Base-by-base conservation (phyloP, 768 basidiomycete genomes). In the Lactifluus echinatus region DNA sequence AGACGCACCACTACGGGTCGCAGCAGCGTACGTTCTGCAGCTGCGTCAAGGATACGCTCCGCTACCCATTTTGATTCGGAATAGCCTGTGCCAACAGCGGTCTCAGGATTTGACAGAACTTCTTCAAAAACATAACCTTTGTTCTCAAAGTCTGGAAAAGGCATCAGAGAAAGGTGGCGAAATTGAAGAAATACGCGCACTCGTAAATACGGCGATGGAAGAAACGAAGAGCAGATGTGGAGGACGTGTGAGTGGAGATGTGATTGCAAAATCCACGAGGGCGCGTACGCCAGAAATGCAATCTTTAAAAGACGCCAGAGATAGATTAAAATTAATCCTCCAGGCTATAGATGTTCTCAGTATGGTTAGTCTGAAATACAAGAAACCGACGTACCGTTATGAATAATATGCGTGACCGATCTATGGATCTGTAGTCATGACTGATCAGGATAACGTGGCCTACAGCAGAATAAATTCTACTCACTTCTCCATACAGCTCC, bases 61-160 rank as follows among this genome's bases (percentile, higher is more conserved):
- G 56, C 50, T 31, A 63, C 29, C 60, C 61, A 66, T 49, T 69
- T 69, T 21, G 65, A 63, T 42, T 67, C 66, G 7, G 63, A 60
- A 43, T 67, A 67, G 2, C 66, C 66, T 1, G 56, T 48, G 36
- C 63, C 64, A 24, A 59, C 44, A 31, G 61, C 50, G 2, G 59
- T 49, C 34, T 48, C 54, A 3, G 64, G 56, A 45, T 64, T 52
- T 2, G 59, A 17, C 10, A 63, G 56, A 5, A 44, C 49, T 8
- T 57, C 57, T 43, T 66, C 66, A 8, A 28, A 43, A n/a, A 61
- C 62, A 12, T 31, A 46, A 29, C 54, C 64, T 39, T 44, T 55
- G 55, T 61, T 65, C 54, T 66, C 52, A 34, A 61, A 55, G 45
- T 67, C 66, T 67, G 49, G 42, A 33, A 21, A 8, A n/a, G 5